phyloP scores from a whole-genome alignment of 1,139 yeast species.

The Pichiaceae sp. region DNA sequence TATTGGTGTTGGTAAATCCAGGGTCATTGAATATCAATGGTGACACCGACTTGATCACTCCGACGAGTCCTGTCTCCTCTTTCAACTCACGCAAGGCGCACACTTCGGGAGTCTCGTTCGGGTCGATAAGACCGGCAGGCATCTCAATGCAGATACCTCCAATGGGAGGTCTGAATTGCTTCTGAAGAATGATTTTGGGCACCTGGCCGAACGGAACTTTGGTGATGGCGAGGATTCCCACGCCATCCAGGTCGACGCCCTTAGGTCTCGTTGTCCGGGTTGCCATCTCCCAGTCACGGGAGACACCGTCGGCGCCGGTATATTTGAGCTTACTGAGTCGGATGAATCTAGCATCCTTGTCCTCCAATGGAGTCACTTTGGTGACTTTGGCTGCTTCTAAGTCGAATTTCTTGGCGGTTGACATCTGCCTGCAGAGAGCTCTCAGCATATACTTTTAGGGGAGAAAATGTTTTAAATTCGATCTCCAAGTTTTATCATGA shows the following conservation, averaged over 20 bases:
- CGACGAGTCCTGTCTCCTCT: constrained; percentile 90
- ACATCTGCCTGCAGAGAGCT: constrained; percentile 1
- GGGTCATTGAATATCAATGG: constrained; percentile 78
- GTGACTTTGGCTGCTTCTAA: constrained; percentile 26
- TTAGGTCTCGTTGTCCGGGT: constrained; percentile 70
- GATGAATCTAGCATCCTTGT: constrained; percentile 50
- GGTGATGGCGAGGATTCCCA: constrained; percentile 73
- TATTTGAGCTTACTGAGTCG: constrained; percentile 57
- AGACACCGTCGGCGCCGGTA: constrained; percentile 57
- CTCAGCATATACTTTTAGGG: neutral
- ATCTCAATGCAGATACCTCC: constrained; percentile 82
- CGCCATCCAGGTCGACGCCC: constrained; percentile 71
- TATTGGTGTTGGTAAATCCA: constrained; percentile 86
- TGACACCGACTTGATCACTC: constrained; percentile 45
- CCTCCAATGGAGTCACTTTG: constrained; percentile 24
- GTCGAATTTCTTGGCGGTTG: constrained; percentile 2
- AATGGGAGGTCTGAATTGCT: constrained; percentile 90
- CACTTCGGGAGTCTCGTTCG: constrained; percentile 63
- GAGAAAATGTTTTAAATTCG: neutral
- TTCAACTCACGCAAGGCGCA: constrained; percentile 82
- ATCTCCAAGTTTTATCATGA: constrained; percentile 1
- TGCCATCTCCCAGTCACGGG: constrained; percentile 85
- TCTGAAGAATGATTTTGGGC: constrained; percentile 60
- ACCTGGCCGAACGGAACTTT: constrained; percentile 25
- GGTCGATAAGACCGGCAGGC: constrained; percentile 93